These are phyloP conservation scores for Coix lacrymajobi DNA, from an alignment of 176 grass and related monocot genomes.

Conservation along the genomic window DNA sequence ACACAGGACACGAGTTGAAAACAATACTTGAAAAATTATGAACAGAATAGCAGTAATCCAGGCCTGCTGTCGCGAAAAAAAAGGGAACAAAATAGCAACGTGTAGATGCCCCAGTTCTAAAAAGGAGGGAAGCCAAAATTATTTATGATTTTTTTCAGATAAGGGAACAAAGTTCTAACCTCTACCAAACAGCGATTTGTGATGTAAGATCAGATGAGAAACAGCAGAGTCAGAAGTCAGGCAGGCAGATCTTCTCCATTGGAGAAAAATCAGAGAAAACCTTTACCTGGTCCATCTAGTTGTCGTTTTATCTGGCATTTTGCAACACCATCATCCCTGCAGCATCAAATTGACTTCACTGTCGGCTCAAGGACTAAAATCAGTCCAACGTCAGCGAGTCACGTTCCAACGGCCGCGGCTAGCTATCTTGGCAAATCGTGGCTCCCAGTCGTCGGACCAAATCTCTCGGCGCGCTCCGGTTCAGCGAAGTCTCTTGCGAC, in stretches of 20 bases:
- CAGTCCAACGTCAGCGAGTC: background rate
- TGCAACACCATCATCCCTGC: background rate
- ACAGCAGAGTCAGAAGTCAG: background rate
- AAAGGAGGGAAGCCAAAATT: no score
- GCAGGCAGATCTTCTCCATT: background rate
- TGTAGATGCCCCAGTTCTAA: background rate
- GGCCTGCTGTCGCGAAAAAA: background rate
- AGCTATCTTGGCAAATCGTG: background rate
- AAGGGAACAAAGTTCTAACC: no score
- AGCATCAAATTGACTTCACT: background rate
- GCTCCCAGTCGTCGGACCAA: background rate
- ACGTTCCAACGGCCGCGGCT: background rate
- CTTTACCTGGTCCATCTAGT: background rate
- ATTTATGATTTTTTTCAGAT: no score
- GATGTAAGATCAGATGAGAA: background rate
- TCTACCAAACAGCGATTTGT: no score
- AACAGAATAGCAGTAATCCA: background rate
- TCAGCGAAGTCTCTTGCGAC: background rate
- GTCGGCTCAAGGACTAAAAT: background rate
- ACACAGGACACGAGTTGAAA: background rate
- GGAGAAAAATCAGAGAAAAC: constrained; percentile 7
- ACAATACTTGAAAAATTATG: background rate
- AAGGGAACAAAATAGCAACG: background rate
- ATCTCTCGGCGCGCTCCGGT: background rate
- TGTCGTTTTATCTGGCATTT: background rate